Evolutionary conservation across 2,329 filamentous ascomycete species (phyloP), one percentile per base, ranked within the genome.

Genomic region (Aspergillus brunneoviolaceus): DNA sequence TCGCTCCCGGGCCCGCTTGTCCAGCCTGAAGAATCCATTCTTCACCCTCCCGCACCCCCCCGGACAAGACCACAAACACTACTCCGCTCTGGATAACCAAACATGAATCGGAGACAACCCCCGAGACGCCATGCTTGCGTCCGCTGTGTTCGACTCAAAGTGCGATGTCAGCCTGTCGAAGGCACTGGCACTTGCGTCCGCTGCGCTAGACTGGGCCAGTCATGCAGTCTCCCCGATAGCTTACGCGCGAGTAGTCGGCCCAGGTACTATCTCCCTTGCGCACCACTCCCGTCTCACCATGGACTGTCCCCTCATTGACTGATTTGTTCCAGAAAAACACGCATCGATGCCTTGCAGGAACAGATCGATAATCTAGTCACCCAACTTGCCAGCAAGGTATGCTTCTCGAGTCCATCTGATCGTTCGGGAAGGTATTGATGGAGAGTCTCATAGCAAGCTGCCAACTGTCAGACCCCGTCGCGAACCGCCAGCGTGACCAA

Each of bases 71-170:
- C 19, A 23, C 29, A 19, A 12, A 23, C n/a, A 12, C 39, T 39
- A 19, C 33, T 25, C 12, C 12, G 9, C 21, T 27, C 27, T 29
- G 3, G 7, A 10, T 35, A 27, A 47, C n/a, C 23, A 54, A 33
- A 49, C 6, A 62, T 57, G 57, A 55, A 58, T 35, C 58, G 58
- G 21, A 49, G 55, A 47, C 54, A 55, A 33, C 47, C 47, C 11
- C 55, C 54, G n/a, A 49, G 53, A 12, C 54, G 60, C 4, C 58
- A 61, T 29, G 57, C 62, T 2, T 63, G 62, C 19, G 19, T 50
- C 12, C 48, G 62, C 39, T 63, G 62, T 16, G 56, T 61, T n/a
- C 42, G 55, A 4, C 33, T 57, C 10, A 63, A 63, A 51, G 59
- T 61, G 10, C 61, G 55, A 45, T 63, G 62, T 25, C 23, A 53